Conservation (phyloP, 768 basidiomycete genomes). For the Porpolomopsis calyptriformis region DNA sequence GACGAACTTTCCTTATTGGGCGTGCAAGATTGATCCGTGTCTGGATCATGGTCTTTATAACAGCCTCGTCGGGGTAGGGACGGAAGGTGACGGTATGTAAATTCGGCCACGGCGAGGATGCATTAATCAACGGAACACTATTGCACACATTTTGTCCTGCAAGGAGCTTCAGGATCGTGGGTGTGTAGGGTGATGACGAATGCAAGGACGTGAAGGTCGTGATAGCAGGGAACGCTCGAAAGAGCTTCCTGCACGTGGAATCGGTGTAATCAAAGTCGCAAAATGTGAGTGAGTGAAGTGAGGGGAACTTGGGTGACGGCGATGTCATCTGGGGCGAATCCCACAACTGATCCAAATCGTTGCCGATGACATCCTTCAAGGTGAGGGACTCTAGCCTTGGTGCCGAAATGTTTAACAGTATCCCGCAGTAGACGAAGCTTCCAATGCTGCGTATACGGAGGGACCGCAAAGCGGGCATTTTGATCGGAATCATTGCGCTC, state of each 20-base stretch:
- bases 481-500: constrained; percentile 14
- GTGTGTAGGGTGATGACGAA: constrained; percentile 14
- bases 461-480: constrained; percentile 27
- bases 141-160: constrained; percentile 5
- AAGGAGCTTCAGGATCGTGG: constrained; percentile 21
- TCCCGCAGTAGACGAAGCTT: constrained; percentile 27
- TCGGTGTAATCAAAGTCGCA: constrained; percentile 32
- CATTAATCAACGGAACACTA: background rate
- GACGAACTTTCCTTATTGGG: constrained; percentile 22
- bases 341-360: constrained; percentile 32
- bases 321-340: constrained; percentile 10
- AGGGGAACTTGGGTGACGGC: constrained; percentile 19
- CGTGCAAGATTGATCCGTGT: constrained; percentile 16
- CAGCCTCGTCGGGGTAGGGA: constrained; percentile 19
- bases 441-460: constrained; percentile 32
- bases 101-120: constrained; percentile 24
- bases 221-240: constrained; percentile 25
- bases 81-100: constrained; percentile 24
- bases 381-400: constrained; percentile 30
- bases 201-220: constrained; percentile 22
- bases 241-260: constrained; percentile 8
- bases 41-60: constrained; percentile 18
- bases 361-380: constrained; percentile 32
- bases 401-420: constrained; percentile 30
- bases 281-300: constrained; percentile 28